Evolutionary conservation across 106 monocot genomes (phyloP), one percentile per base, ranked within the genome.

Genomic region (Phalaenopsis aphrodite): DNA sequence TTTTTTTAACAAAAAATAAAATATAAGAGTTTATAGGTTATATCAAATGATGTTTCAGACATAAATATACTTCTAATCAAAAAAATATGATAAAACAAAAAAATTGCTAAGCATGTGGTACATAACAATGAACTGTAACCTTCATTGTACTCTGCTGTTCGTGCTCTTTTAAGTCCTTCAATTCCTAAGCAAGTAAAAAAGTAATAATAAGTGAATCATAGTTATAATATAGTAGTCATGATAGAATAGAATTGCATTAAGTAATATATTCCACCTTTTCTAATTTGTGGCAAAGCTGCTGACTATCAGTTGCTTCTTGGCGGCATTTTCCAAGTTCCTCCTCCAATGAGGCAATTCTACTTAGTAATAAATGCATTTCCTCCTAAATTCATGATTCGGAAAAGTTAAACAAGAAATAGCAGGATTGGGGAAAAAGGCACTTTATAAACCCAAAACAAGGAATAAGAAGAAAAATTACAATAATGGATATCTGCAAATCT

Each of bases 61-160:
- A 41, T 39, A 69, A 69, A 39, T 7, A 68, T 69, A 69, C 15
- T 36, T 69, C 38, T 39, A 36, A 69, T n/a, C 15, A 71, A 71
- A 15, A 71, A 16, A 71, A 73, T 4, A 67, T 74, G 43, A 43
- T 19, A 74, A 18, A 18, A 17, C 2, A 74, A 74, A 30, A 1
- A 43, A 42, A 19, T 16, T 42, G 42, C 43, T 43, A 74, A 42
- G 19, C 43, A 43, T 74, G 43, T 19, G 43, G 16, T 42, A 7
- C 74, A 42, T 39, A 43, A 19, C 11, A 45, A 30, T 42, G 42
- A 39, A 76, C 47, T 75, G 24, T 49, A 65, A 94, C 98, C 94
- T 98, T 94, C 72, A 87, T 76, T 76, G 86, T 98, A 77, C 72
- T 88, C 45, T 91, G 90, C 52, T 91, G 94, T 56, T 98, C 92